Evolutionary conservation across 345 rosid species (phyloP).

Genomic region (Brassica juncea): DNA sequence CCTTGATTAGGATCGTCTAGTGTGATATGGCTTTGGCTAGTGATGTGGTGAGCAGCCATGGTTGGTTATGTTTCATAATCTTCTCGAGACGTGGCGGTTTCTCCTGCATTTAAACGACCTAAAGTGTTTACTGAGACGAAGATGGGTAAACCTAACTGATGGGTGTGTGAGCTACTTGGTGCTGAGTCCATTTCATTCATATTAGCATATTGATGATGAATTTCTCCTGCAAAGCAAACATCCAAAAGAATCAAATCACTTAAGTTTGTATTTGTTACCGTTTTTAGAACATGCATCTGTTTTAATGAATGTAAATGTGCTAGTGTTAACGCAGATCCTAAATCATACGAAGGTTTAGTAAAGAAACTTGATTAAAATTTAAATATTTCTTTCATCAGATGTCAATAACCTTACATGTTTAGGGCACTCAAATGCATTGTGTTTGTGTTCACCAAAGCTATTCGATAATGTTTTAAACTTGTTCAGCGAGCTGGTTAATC

Average conservation of each 20-base stretch:
- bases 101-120: neutral
- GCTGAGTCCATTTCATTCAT: neutral
- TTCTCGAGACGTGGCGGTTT: neutral
- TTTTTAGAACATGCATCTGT: neutral
- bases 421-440: neutral
- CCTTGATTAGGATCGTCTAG: neutral
- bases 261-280: neutral
- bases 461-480: neutral
- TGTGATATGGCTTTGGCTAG: neutral
- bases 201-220: neutral
- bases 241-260: no score
- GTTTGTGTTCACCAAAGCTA: neutral
- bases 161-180: neutral
- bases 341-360: neutral
- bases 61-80: neutral
- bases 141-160: neutral
- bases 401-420: neutral
- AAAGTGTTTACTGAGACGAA: neutral
- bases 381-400: neutral
- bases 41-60: neutral
- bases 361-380: neutral
- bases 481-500: neutral
- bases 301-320: neutral
- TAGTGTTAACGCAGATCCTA: neutral
- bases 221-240: neutral